These are phyloP conservation scores for Solanum gracilifrons DNA, from an alignment of 257 asterid genomes.

Conservation along the genomic window DNA sequence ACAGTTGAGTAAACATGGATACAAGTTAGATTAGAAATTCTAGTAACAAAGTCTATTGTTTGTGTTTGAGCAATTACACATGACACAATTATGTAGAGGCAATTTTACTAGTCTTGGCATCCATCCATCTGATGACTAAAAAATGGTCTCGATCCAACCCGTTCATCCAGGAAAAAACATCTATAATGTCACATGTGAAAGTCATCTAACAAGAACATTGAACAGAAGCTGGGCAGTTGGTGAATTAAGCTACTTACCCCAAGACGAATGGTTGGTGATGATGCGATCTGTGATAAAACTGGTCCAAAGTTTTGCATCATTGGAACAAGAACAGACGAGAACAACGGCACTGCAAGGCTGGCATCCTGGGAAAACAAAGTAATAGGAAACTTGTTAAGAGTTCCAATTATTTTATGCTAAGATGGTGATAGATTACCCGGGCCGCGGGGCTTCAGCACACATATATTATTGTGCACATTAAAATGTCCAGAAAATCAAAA, in stretches of 20 bases:
- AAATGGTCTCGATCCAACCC: background rate
- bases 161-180: background rate
- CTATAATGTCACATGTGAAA: background rate
- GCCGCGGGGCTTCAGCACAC: background rate
- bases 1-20: background rate
- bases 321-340: constrained; percentile 82
- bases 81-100: background rate
- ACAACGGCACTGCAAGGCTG: constrained; percentile 69
- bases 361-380: constrained; percentile 56
- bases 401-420: background rate
- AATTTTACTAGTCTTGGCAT: background rate
- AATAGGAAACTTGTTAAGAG: background rate
- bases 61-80: background rate
- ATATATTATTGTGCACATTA: background rate
- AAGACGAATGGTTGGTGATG: constrained; percentile 79
- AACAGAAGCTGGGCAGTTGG: background rate
- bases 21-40: background rate
- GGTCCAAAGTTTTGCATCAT: constrained; percentile 86
- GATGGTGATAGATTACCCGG: background rate
- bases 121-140: background rate
- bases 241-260: constrained; percentile 52
- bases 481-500: background rate
- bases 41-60: background rate
- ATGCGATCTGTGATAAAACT: constrained; percentile 59
- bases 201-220: background rate